Percentiles rank a stretch among this genome's conserved stretches.
These are phyloP conservation scores for Ceriops zippeliana DNA, from an alignment of 345 rosid species.

Conservation along the genomic window DNA sequence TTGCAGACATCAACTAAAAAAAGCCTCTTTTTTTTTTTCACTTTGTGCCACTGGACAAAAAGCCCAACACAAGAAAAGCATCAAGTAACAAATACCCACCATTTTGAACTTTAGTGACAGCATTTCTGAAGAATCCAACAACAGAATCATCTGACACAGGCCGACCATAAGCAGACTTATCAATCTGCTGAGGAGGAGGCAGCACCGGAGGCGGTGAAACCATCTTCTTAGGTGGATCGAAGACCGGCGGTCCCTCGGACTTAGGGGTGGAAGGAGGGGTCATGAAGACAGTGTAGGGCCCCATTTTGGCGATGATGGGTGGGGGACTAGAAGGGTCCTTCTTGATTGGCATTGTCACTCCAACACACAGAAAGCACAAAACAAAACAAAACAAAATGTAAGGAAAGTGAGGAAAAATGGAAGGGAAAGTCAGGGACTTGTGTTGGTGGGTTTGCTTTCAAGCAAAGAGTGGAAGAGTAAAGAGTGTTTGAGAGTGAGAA, in stretches of 20 bases:
- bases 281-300: conserved; percentile 96
- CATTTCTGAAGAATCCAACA: conserved; percentile 66
- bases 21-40: neutral
- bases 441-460: neutral
- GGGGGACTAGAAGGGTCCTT: conserved; percentile 61
- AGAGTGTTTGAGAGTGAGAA: neutral
- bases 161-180: conserved; percentile 37
- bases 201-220: conserved; percentile 51
- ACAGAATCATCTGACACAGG: conserved; percentile 39
- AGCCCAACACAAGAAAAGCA: no score
- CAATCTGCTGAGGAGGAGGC: conserved; percentile 58
- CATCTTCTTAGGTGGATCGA: conserved; percentile 35
- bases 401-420: neutral
- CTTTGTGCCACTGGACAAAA: no score
- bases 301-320: conserved; percentile 90
- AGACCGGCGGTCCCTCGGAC: conserved; percentile 39
- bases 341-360: conserved; percentile 62
- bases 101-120: conserved; percentile 67
- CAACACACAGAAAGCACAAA: neutral
- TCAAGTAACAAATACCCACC: conserved; percentile 33
- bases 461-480: neutral
- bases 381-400: neutral
- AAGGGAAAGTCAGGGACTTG: neutral
- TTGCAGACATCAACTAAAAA: neutral
- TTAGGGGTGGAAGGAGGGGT: conserved; percentile 94